phyloP scores from a whole-genome alignment of 495 filamentous ascomycete species.

The Stereocaulon alpinum region DNA sequence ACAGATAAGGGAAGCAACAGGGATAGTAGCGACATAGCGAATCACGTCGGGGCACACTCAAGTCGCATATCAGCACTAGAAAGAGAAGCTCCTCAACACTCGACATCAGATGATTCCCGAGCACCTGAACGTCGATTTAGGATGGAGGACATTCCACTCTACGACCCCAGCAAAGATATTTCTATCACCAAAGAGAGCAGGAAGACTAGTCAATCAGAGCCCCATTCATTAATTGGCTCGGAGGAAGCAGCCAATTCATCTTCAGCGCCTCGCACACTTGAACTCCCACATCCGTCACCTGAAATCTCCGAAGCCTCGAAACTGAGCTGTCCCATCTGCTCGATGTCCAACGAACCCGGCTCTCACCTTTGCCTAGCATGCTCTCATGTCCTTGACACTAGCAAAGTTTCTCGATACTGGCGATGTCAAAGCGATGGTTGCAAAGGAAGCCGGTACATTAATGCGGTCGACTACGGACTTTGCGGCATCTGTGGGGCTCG shows the following conservation, averaged over 20 bases:
- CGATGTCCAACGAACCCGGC: slow-evolving; percentile 42
- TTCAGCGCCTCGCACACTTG: background rate
- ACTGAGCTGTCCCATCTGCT: slow-evolving; percentile 48
- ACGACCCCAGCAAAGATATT: background rate
- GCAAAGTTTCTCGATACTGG: slow-evolving; percentile 45
- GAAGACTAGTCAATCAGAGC: background rate
- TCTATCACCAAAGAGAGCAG: background rate
- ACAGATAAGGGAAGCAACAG: background rate
- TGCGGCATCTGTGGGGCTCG: slow-evolving; percentile 54
- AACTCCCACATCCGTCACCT: background rate
- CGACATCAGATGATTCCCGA: background rate
- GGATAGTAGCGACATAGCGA: background rate
- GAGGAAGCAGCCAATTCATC: background rate
- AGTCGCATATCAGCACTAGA: background rate
- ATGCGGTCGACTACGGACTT: slow-evolving; percentile 51
- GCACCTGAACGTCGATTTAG: background rate
- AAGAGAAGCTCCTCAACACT: background rate
- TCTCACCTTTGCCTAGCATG: slow-evolving; percentile 52
- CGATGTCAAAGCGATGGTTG: slow-evolving; percentile 46
- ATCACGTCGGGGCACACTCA: background rate
- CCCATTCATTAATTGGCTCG: background rate
- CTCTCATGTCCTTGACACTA: slow-evolving; percentile 50
- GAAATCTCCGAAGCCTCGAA: background rate
- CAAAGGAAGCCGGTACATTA: slow-evolving; percentile 44
- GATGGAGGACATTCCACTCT: slow-evolving; percentile 2